A percentile compares a stretch with the other conserved stretches of the same genome.
Evolutionary conservation across 1,284 basidiomycete genomes (phyloP).

Genomic region (Cutaneotrichosporon cutaneum): DNA sequence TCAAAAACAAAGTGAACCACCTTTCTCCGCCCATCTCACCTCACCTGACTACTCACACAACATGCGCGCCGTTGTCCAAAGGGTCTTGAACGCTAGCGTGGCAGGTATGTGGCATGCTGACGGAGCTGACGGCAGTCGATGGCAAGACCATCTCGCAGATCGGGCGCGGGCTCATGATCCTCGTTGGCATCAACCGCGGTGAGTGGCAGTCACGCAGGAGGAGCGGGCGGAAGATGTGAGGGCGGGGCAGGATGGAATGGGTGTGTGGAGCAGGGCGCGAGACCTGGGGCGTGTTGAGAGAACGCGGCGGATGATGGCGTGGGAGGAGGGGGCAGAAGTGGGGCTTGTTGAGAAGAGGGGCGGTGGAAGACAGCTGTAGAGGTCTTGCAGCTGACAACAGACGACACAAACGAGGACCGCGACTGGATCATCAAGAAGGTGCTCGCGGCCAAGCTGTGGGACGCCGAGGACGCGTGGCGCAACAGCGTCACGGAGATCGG

Average conservation of each 20-base stretch:
- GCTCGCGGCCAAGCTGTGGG: constrained; percentile 69
- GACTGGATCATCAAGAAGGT: constrained; percentile 74
- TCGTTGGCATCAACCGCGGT: constrained; percentile 66
- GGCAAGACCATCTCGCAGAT: constrained; percentile 67
- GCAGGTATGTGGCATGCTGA: constrained; percentile 31
- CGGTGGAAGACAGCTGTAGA: background rate
- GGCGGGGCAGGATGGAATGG: too few relatives aligned
- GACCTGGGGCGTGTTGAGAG: too few relatives aligned
- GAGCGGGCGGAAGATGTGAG: too few relatives aligned
- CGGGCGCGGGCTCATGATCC: constrained; percentile 75
- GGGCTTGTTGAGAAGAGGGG: background rate
- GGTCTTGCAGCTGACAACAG: constrained; percentile 57
- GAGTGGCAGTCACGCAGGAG: background rate
- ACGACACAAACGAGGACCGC: constrained; percentile 73
- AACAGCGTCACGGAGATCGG: constrained; percentile 75
- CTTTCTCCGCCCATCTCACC: background rate
- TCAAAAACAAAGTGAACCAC: background rate
- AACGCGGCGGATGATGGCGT: background rate
- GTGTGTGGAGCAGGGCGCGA: too few relatives aligned
- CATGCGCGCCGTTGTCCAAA: constrained; percentile 53
- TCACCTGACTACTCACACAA: background rate
- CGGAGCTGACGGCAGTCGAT: constrained; percentile 38
- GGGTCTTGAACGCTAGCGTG: constrained; percentile 49
- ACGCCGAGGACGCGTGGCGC: constrained; percentile 66
- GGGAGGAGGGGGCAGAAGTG: too few relatives aligned